phyloP scores from a whole-genome alignment of 2,329 filamentous ascomycete genomes.

The Hypoxylon sp. region DNA sequence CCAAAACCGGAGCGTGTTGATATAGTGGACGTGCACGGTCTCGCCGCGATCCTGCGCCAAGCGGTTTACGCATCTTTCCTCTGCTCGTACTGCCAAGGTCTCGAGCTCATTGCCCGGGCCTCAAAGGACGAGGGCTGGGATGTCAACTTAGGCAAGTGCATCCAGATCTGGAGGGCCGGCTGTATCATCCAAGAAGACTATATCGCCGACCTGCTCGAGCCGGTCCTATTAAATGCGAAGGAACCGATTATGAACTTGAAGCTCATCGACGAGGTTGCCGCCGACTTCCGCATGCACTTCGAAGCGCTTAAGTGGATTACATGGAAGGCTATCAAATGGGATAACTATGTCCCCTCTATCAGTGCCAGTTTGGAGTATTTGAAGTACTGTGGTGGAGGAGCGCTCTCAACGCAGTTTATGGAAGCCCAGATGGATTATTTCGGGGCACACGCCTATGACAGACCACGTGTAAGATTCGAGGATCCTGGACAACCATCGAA shows the following conservation, averaged over 20 bases:
- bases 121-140: slow-evolving; percentile 72
- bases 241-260: slow-evolving; percentile 62
- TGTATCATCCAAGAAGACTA: slow-evolving; percentile 80
- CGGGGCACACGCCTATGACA: slow-evolving; percentile 76
- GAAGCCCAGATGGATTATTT: slow-evolving; percentile 81
- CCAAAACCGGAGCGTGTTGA: slow-evolving; percentile 54
- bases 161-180: slow-evolving; percentile 77
- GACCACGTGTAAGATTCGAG: slow-evolving; percentile 63
- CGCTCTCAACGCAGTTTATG: slow-evolving; percentile 77
- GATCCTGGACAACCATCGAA: slow-evolving; percentile 59
- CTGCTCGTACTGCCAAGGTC: slow-evolving; percentile 74
- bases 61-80: slow-evolving; percentile 75
- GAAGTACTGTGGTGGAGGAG: slow-evolving; percentile 72
- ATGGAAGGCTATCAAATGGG: slow-evolving; percentile 66
- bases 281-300: slow-evolving; percentile 67
- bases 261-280: slow-evolving; percentile 62
- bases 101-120: slow-evolving; percentile 73
- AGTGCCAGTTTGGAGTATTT: slow-evolving; percentile 75
- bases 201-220: slow-evolving; percentile 71
- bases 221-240: slow-evolving; percentile 58
- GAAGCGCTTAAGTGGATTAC: slow-evolving; percentile 69
- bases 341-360: slow-evolving; percentile 73
- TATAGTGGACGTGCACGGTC: slow-evolving; percentile 56
- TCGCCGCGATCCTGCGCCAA: slow-evolving; percentile 71
- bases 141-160: slow-evolving; percentile 65